These are phyloP conservation scores for Colletotrichum sp. DNA, from an alignment of 2,329 filamentous ascomycete genomes.

Conservation along the genomic window DNA sequence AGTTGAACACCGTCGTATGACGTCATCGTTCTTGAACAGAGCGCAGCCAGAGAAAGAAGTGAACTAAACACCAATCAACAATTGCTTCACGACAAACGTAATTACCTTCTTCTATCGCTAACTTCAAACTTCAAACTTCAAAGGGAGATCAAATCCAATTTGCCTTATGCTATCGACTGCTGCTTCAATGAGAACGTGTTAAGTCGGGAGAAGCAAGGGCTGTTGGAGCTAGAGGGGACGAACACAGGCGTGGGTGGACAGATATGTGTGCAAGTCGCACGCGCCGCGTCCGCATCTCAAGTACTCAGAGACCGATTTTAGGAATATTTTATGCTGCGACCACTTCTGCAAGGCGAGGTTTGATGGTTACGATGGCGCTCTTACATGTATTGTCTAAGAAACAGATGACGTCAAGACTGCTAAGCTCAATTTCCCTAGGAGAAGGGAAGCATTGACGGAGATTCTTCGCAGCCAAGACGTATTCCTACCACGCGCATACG, in stretches of 20 bases:
- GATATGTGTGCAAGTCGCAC: fast-evolving
- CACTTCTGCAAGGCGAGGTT: neutral
- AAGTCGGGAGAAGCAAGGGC: neutral
- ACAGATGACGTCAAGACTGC: slow-evolving; percentile 5
- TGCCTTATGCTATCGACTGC: neutral
- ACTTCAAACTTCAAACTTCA: too few species aligned
- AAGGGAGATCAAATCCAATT: too few species aligned
- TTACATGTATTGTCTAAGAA: neutral
- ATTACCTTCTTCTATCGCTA: too few species aligned
- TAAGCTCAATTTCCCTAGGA: neutral
- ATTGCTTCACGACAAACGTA: neutral
- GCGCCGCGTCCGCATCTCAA: fast-evolving
- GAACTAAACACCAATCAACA: neutral
- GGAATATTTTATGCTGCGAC: fast-evolving
- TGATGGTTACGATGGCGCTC: neutral
- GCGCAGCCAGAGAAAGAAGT: neutral
- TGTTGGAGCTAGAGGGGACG: neutral
- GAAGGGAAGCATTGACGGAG: neutral
- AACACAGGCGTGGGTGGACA: neutral
- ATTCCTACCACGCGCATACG: neutral
- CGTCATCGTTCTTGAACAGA: neutral
- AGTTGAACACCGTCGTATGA: neutral
- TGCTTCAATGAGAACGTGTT: neutral
- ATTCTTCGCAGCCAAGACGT: neutral
- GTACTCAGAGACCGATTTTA: fast-evolving